A percentile compares a stretch with the other conserved stretches of the same genome.
Evolutionary conservation across 768 basidiomycete species (phyloP).

Genomic region (Leccinum variicolor): DNA sequence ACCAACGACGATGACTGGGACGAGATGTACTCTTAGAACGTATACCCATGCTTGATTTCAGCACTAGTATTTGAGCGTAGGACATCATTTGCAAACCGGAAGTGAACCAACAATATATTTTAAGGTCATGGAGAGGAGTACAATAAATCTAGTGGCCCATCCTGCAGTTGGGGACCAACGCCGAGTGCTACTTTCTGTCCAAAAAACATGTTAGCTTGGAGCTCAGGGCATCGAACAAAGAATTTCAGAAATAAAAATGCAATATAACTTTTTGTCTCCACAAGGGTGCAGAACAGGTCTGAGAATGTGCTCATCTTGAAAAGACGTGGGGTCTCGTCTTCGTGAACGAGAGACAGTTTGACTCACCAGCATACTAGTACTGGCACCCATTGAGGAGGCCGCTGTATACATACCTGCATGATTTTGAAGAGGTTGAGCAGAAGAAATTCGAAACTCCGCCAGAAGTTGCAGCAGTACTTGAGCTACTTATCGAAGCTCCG

Average conservation of each 20-base stretch:
- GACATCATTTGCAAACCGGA: neutral
- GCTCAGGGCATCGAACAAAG: neutral
- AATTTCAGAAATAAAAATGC: slow-evolving; percentile 20
- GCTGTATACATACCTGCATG: neutral
- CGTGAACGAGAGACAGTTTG: neutral
- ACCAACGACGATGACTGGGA: slow-evolving; percentile 57
- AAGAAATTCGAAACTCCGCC: too few species aligned
- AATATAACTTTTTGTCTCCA: slow-evolving; percentile 26
- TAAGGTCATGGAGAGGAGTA: neutral
- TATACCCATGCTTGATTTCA: neutral
- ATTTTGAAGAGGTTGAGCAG: too few species aligned
- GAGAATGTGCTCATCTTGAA: slow-evolving; percentile 22
- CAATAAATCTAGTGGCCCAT: neutral
- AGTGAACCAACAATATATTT: neutral
- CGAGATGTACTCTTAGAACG: slow-evolving; percentile 54
- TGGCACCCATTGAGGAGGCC: neutral
- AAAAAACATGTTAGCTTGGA: slow-evolving; percentile 5
- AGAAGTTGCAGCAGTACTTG: too few species aligned
- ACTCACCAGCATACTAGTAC: slow-evolving; percentile 10
- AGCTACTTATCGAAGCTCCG: too few species aligned
- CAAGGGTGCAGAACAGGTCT: slow-evolving; percentile 30
- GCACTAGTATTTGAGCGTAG: neutral
- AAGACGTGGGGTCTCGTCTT: neutral
- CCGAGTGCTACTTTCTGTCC: neutral
- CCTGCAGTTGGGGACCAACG: neutral